Conservation (phyloP, 2,329 filamentous ascomycete genomes). For the Neonectria magnoliae region DNA sequence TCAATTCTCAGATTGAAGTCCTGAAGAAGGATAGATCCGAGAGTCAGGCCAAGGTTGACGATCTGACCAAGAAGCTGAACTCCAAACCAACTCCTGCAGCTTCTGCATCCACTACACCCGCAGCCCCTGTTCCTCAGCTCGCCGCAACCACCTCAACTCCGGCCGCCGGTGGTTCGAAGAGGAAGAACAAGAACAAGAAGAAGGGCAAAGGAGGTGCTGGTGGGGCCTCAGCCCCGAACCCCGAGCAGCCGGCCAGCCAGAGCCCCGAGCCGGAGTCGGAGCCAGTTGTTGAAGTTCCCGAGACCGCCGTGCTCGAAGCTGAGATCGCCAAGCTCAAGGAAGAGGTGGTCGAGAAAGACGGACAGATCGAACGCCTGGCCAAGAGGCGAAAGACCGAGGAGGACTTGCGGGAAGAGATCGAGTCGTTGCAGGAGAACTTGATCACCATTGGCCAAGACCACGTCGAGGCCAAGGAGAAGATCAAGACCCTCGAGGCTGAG, state of each 20-base stretch:
- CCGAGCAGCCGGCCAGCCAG: conserved; percentile 49
- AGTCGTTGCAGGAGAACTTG: conserved; percentile 82
- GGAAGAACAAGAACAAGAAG: conserved; percentile 84
- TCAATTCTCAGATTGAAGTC: conserved; percentile 50
- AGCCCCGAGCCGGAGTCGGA: conserved; percentile 49
- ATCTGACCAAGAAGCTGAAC: conserved; percentile 58
- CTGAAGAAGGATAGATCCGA: conserved; percentile 48
- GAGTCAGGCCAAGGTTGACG: conserved; percentile 48
- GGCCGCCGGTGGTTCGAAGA: conserved; percentile 48
- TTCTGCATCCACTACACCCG: conserved; percentile 28
- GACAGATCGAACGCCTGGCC: conserved; percentile 76
- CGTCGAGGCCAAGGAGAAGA: conserved; percentile 82
- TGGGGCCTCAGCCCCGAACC: conserved; percentile 48
- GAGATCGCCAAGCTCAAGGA: conserved; percentile 63
- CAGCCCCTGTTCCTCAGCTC: conserved; percentile 38
- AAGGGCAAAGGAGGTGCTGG: conserved; percentile 79
- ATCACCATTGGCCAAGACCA: conserved; percentile 83
- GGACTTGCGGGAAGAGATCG: conserved; percentile 84
- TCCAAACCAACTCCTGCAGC: conserved; percentile 28
- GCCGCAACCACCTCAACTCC: conserved; percentile 38
- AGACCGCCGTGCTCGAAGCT: conserved; percentile 54
- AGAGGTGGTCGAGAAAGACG: conserved; percentile 72
- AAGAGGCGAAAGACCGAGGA: conserved; percentile 80
- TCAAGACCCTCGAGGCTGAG: conserved; percentile 75
- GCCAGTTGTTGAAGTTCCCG: conserved; percentile 41